A percentile compares a stretch with the other conserved stretches of the same genome.
These are phyloP conservation scores for Tuber umbilicatum DNA, from an alignment of 495 filamentous ascomycete species.

Conservation along the genomic window DNA sequence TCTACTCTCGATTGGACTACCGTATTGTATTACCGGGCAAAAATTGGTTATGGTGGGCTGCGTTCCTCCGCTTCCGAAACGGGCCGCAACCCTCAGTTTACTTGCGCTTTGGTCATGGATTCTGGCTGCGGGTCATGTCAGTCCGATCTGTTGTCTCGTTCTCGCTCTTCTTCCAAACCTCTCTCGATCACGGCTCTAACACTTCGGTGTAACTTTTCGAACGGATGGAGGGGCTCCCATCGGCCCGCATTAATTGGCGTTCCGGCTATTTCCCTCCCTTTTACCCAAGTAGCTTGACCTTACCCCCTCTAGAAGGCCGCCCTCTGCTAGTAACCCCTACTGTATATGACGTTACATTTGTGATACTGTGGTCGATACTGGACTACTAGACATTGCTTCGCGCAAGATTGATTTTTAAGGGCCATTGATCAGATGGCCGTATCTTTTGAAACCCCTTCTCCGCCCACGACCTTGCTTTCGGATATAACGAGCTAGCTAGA, in stretches of 20 bases:
- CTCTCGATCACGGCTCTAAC: neutral
- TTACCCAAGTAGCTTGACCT: neutral
- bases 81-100: neutral
- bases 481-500: neutral
- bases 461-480: neutral
- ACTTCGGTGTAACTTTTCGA: too few species aligned
- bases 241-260: neutral
- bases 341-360: neutral
- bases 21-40: too few species aligned
- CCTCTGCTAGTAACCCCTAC: neutral
- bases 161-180: neutral
- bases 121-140: neutral
- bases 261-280: neutral
- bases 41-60: too few species aligned
- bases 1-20: neutral
- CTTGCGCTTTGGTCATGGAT: neutral
- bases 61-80: neutral
- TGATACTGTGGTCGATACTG: too few species aligned
- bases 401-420: too few species aligned
- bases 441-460: neutral
- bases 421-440: too few species aligned
- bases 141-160: neutral
- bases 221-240: neutral
- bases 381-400: neutral
- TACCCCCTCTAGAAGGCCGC: neutral